These are phyloP conservation scores for Omphalotus guepiniiformis DNA, from an alignment of 768 basidiomycete species.

Conservation along the genomic window DNA sequence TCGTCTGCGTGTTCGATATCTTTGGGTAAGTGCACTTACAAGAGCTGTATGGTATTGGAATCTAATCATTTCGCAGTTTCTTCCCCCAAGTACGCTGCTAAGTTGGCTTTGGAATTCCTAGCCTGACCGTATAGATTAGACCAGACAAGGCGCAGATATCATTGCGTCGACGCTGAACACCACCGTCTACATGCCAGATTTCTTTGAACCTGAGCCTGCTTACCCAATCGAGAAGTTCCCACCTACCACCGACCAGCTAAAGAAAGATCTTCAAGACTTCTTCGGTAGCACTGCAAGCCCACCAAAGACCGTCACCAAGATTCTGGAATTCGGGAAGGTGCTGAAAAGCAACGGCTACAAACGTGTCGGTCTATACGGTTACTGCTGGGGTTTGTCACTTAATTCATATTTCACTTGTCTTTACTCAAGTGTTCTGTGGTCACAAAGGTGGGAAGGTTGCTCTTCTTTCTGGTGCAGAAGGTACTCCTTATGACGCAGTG, in stretches of 20 bases:
- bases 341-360: conserved; percentile 40
- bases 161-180: conserved; percentile 48
- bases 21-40: conserved; percentile 41
- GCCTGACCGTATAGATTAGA: conserved; percentile 25
- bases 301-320: conserved; percentile 31
- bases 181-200: conserved; percentile 64
- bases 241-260: conserved; percentile 48
- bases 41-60: background rate
- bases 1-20: conserved; percentile 60
- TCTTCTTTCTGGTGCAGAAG: conserved; percentile 32
- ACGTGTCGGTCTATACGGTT: conserved; percentile 47
- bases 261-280: conserved; percentile 50
- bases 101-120: too few relatives aligned
- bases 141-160: conserved; percentile 63
- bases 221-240: conserved; percentile 49
- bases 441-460: conserved; percentile 47
- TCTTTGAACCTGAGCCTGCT: conserved; percentile 51
- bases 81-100: conserved; percentile 34
- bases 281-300: conserved; percentile 52
- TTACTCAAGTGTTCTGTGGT: background rate
- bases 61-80: conserved; percentile 27
- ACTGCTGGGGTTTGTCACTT: conserved; percentile 51
- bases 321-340: conserved; percentile 35
- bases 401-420: background rate
- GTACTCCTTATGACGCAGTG: conserved; percentile 43